These are phyloP conservation scores for Tulasnella sp. DNA, from an alignment of 768 basidiomycete genomes.

Conservation along the genomic window DNA sequence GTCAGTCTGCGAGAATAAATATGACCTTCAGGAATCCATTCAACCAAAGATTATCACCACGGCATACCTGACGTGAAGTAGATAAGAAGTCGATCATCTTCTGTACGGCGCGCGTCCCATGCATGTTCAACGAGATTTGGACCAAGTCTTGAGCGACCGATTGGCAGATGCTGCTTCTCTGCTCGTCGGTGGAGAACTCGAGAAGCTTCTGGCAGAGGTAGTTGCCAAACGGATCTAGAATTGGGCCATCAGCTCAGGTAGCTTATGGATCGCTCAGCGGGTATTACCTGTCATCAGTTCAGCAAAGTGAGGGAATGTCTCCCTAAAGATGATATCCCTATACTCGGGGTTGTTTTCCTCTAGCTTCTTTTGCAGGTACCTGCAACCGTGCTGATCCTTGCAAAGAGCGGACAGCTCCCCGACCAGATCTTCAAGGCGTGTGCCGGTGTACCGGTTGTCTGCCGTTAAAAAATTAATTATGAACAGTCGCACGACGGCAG, in stretches of 20 bases:
- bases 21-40: neutral
- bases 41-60: neutral
- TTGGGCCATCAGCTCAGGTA: slow-evolving; percentile 8
- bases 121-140: slow-evolving; percentile 98
- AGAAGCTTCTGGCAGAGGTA: slow-evolving; percentile 97
- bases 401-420: slow-evolving; percentile 91
- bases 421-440: slow-evolving; percentile 86
- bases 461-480: neutral
- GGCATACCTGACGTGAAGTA: slow-evolving; percentile 79
- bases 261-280: neutral
- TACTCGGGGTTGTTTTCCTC: slow-evolving; percentile 94
- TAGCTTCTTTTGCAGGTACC: slow-evolving; percentile 97
- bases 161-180: slow-evolving; percentile 92
- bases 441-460: slow-evolving; percentile 97
- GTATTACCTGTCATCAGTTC: slow-evolving; percentile 87
- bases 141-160: slow-evolving; percentile 96
- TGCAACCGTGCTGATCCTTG: slow-evolving; percentile 98
- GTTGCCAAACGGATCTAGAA: slow-evolving; percentile 91
- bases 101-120: slow-evolving; percentile 97
- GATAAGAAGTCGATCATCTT: slow-evolving; percentile 99
- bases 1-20: slow-evolving; percentile 47
- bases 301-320: slow-evolving; percentile 94
- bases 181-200: slow-evolving; percentile 95
- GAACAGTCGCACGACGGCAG: neutral
- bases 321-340: slow-evolving; percentile 98